Evolutionary conservation across 2,329 filamentous ascomycete genomes (phyloP), one percentile per base, ranked within the genome.

Genomic region (Fusarium globosum): DNA sequence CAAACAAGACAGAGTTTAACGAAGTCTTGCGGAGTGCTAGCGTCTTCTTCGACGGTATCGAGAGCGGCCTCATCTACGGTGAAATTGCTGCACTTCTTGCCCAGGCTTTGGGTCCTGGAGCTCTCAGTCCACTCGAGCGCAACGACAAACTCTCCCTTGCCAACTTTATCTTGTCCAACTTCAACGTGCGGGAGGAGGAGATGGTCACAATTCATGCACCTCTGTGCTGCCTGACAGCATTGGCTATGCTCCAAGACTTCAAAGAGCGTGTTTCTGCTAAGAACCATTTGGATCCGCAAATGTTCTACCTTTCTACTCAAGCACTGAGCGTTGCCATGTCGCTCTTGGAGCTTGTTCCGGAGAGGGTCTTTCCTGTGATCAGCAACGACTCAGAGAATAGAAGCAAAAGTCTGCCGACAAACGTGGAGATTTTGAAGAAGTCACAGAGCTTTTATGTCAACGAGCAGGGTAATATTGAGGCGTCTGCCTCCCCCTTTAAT

Each of bases 31-130:
- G 94, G 75, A 98, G 96, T 80, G 96, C 96, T 10, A 97, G 93
- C 79, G 92, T 96, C 45, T 99, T 99, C 83, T 99, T 99, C 76
- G 96, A 99, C 79, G 96, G 96, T 10, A 96, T 98, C 43, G 96
- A 99, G 82, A 97, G 95, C 77, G 93, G 93, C 13, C 86, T 98
- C 26, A 97, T 99, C 52, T 99, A 97, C 86, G 91, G 92, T 53
- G 94, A 97, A 79, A 87, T 97, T 63, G 85, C 94, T 63, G 86
- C 89, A 18, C 86, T 96, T 46, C 85, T 96, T 67, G 86, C 87
- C 3, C 87, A 90, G 75, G 85, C 89, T n/a, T 84, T 91, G 60
- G 85, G 85, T 6, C 83, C 87, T 10, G 85, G 85, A 28, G 83
- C 79, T 41, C 61, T 84, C n/a, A 78, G 79, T 39, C 76, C 80